Percentiles rank a stretch among this genome's conserved stretches.
phyloP scores from a whole-genome alignment of 768 basidiomycete genomes.

The Amanita phalloides region DNA sequence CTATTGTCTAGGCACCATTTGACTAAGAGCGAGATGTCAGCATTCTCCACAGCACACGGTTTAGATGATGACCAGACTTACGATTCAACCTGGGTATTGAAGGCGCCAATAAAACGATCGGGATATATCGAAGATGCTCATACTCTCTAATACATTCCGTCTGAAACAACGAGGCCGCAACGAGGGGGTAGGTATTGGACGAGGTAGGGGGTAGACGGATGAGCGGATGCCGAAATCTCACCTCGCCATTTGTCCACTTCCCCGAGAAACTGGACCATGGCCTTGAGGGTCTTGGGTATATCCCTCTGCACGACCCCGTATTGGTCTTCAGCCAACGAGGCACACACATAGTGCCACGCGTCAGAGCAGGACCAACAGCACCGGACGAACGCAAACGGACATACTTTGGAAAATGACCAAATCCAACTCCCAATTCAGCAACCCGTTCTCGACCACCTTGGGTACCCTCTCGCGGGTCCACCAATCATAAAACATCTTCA shows the following conservation, averaged over 20 bases:
- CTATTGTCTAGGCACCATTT: conserved; percentile 97
- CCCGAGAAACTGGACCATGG: conserved; percentile 52
- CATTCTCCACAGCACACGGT: conserved; percentile 5
- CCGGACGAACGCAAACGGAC: conserved; percentile 16
- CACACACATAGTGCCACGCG: conserved; percentile 43
- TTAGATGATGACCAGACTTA: conserved; percentile 23
- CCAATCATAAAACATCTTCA: too few relatives aligned
- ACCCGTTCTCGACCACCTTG: too few relatives aligned
- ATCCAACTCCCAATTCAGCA: conserved; percentile 56
- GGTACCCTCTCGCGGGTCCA: too few relatives aligned
- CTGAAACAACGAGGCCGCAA: too few relatives aligned
- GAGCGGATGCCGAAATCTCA: conserved; percentile 36
- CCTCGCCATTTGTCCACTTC: conserved; percentile 57
- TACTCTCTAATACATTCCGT: conserved; percentile 85
- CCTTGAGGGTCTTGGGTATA: conserved; percentile 74
- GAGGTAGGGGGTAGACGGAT: too few relatives aligned
- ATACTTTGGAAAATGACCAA: conserved; percentile 12
- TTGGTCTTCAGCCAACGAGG: conserved; percentile 69
- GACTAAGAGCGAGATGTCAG: conserved; percentile 31
- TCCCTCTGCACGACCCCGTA: conserved; percentile 82
- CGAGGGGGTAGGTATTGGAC: too few relatives aligned
- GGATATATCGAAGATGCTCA: conserved; percentile 94
- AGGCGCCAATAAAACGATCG: conserved; percentile 83
- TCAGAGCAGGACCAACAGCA: too few relatives aligned
- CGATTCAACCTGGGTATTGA: conserved; percentile 66